Evolutionary conservation across 805 yeast species (phyloP).

Genomic region (Pichia eremophila): DNA sequence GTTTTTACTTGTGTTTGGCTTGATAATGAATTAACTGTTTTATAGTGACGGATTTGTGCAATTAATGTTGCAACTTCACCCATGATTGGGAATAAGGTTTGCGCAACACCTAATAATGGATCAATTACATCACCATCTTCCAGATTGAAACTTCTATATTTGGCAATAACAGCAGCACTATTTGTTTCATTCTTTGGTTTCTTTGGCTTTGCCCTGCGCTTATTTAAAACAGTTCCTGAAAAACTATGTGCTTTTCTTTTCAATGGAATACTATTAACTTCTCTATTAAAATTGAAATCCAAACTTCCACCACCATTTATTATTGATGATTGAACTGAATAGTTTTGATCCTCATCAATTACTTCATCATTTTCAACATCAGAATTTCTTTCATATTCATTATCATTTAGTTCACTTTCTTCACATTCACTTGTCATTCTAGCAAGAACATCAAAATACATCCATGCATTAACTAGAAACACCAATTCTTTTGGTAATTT

Average conservation of each 20-base stretch:
- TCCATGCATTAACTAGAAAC: constrained; percentile 54
- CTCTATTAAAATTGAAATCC: neutral
- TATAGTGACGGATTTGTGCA: constrained; percentile 32
- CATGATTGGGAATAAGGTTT: constrained; percentile 52
- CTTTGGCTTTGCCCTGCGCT: constrained; percentile 6
- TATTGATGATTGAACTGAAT: neutral
- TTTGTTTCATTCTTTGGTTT: constrained; percentile 9
- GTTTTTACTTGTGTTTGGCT: constrained; percentile 19
- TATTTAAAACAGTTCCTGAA: neutral
- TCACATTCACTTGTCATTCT: constrained; percentile 45
- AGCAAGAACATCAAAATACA: constrained; percentile 58
- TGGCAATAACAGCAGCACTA: constrained; percentile 27
- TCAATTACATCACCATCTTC: constrained; percentile 38
- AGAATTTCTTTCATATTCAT: neutral
- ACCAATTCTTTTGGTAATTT: constrained; percentile 36
- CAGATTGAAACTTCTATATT: constrained; percentile 29
- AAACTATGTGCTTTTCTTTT: neutral
- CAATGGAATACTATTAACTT: neutral
- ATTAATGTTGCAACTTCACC: constrained; percentile 54
- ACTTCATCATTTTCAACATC: neutral
- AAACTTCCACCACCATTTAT: neutral
- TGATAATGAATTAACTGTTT: constrained; percentile 14
- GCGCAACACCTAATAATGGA: constrained; percentile 61
- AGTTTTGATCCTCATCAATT: neutral
- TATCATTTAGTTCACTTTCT: constrained; percentile 27